Evolutionary conservation across 352 stramenopile genomes (phyloP).

Genomic region (Pythium angustatum): DNA sequence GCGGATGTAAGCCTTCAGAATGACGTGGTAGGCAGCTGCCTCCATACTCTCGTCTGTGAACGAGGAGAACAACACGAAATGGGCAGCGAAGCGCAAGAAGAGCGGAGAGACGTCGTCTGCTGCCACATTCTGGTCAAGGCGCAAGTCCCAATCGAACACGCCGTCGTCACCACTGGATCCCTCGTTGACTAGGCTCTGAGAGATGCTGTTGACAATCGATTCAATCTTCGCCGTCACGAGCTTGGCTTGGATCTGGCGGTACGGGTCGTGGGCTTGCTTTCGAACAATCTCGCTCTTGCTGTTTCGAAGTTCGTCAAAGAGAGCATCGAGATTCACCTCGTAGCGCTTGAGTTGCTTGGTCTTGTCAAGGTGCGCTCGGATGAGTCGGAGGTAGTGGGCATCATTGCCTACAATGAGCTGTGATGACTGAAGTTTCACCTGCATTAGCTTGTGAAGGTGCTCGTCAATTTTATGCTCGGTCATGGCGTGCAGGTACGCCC

Average conservation of each 20-base stretch:
- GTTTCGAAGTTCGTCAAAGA: slow-evolving; percentile 79
- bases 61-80: slow-evolving; percentile 75
- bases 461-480: slow-evolving; percentile 76
- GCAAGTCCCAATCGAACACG: slow-evolving; percentile 73
- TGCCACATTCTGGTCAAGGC: slow-evolving; percentile 42
- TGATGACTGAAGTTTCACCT: slow-evolving; percentile 77
- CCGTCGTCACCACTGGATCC: slow-evolving; percentile 24
- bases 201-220: slow-evolving; percentile 71
- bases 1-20: slow-evolving; percentile 82
- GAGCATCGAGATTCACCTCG: slow-evolving; percentile 55
- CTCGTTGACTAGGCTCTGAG: slow-evolving; percentile 50
- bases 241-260: slow-evolving; percentile 79
- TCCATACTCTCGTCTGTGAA: slow-evolving; percentile 75
- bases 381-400: slow-evolving; percentile 58
- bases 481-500: slow-evolving; percentile 72
- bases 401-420: slow-evolving; percentile 74
- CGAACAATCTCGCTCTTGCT: slow-evolving; percentile 67
- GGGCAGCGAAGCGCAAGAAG: slow-evolving; percentile 76
- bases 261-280: slow-evolving; percentile 65
- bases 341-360: slow-evolving; percentile 79
- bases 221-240: slow-evolving; percentile 76
- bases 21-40: slow-evolving; percentile 66
- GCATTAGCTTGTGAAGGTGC: slow-evolving; percentile 60
- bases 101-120: slow-evolving; percentile 50
- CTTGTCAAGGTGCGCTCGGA: slow-evolving; percentile 57